These are phyloP conservation scores for Casuarina glauca DNA, from an alignment of 306 rosid species.

Conservation along the genomic window DNA sequence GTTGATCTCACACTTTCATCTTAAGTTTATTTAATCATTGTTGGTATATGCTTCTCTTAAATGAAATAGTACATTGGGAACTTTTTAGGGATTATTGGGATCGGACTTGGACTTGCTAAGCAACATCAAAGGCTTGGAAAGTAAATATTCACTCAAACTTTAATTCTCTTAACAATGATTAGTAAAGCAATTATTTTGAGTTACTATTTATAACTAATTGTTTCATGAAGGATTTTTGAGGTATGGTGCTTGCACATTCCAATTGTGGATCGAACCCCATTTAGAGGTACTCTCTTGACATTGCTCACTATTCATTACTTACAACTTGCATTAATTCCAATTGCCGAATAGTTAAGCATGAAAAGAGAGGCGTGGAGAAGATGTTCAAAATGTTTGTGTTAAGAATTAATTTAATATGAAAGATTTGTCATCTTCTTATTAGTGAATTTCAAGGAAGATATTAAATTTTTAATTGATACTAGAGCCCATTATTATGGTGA, in stretches of 20 bases:
- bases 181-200: neutral
- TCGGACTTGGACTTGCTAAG: constrained; percentile 75
- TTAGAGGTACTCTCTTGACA: constrained; percentile 44
- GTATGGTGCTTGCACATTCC: constrained; percentile 95
- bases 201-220: neutral
- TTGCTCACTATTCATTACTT: neutral
- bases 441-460: no score
- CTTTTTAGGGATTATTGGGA: constrained; percentile 71
- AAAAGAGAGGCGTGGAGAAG: neutral
- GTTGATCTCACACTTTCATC: neutral
- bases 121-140: constrained; percentile 69
- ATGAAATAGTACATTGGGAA: neutral
- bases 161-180: constrained; percentile 2
- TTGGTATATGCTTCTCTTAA: no score
- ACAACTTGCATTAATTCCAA: neutral
- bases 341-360: neutral
- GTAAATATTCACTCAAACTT: constrained; percentile 41
- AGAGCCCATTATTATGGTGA: no score
- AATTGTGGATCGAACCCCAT: constrained; percentile 67
- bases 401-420: constrained; percentile 6
- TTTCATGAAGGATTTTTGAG: constrained; percentile 62
- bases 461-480: no score
- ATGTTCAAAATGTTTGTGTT: neutral
- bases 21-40: neutral
- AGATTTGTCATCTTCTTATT: no score